Evolutionary conservation across 2,329 filamentous ascomycete species (phyloP), one percentile per base, ranked within the genome.

Genomic region (Exutisphaerella laricina): DNA sequence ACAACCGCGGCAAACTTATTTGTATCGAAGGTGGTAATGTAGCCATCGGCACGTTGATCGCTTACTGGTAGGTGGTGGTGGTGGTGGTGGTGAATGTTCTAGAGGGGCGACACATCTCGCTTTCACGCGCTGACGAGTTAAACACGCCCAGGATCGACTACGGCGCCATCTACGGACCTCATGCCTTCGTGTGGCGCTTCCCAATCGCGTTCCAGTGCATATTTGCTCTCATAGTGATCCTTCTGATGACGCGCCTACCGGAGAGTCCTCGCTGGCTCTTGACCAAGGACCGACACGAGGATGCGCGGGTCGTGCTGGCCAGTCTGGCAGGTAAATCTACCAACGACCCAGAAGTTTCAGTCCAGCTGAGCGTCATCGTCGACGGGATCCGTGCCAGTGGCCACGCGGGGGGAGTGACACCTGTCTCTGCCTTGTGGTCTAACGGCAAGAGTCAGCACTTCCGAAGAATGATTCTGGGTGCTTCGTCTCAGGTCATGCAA

Each of bases 361-460:
- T 72, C 7, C 77, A 85, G 62, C 73, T 75, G 1, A 39, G 47
- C n/a, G 41, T 44, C 32, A 45, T 52, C 23, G 31, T 46, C 28
- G 43, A 46, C 17, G 39, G 32, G 1, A 50, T 48, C n/a, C 43
- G 48, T 23, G 43, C 48, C 16, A 41, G 44, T n/a, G 42, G 43
- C 7, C 43, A 67, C 51, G 56, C 61, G 21, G 64, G 64, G 8
- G 64, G 67, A 28, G 62, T 61, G 47, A 68, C 65, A 6, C 65
- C 65, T 1, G 64, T 75, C 58, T 74, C 71, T 47, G 72, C 75
- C 1, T 68, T 82, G 2, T 71, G 81, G 56, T 80, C 77, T 1
- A 70, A 71, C 37, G 79, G 79, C 48, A 79, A 78, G 63, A 81
- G 77, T 5, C 79, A 84, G 62, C 78, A 82, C 57, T 76, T 81